These are phyloP conservation scores for Zygoascus bituminiphila DNA, from an alignment of 805 yeast species.

Conservation along the genomic window DNA sequence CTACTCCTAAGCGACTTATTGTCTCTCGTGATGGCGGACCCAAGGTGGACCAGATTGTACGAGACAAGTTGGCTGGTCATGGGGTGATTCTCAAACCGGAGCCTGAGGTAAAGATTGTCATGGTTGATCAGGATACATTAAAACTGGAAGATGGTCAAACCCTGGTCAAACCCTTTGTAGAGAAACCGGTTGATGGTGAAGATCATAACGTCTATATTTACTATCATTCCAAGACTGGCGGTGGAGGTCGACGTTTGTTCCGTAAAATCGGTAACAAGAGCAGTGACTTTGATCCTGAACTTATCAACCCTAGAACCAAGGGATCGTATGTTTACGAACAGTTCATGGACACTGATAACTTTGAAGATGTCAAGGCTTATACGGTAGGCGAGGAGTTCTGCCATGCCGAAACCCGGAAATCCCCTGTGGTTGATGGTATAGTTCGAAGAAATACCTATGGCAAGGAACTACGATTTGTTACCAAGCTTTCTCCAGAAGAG, in stretches of 20 bases:
- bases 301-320: conserved; percentile 66
- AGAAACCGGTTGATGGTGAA: conserved; percentile 98
- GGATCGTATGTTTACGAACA: conserved; percentile 90
- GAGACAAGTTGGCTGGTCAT: conserved; percentile 47
- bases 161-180: conserved; percentile 87
- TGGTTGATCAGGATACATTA: conserved; percentile 81
- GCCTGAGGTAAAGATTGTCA: conserved; percentile 60
- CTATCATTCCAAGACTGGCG: conserved; percentile 82
- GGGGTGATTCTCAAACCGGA: conserved; percentile 55
- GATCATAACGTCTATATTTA: conserved; percentile 94
- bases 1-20: conserved; percentile 82
- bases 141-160: conserved; percentile 62
- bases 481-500: conserved; percentile 70
- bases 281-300: conserved; percentile 84
- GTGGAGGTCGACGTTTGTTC: conserved; percentile 93
- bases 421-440: conserved; percentile 99
- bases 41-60: conserved; percentile 59
- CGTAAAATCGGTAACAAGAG: conserved; percentile 96
- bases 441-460: conserved; percentile 97
- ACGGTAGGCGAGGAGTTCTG: conserved; percentile 88
- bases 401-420: conserved; percentile 96
- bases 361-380: conserved; percentile 97
- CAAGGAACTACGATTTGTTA: conserved; percentile 86
- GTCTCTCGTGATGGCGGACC: conserved; percentile 98
- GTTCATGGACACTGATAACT: conserved; percentile 96